Evolutionary conservation across 2,329 filamentous ascomycete genomes (phyloP).

Genomic region (Fusarium sp.): DNA sequence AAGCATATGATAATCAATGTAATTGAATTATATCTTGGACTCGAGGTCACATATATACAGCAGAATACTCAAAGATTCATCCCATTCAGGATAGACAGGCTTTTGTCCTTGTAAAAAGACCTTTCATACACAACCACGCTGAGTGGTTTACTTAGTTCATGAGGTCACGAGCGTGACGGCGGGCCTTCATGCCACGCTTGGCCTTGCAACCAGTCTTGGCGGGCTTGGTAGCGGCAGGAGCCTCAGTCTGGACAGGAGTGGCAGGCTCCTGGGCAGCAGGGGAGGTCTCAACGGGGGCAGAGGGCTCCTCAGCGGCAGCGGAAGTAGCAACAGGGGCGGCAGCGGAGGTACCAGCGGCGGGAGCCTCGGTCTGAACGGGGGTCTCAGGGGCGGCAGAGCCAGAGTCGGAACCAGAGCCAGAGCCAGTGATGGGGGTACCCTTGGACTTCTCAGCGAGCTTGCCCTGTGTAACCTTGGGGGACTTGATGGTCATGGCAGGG

Average conservation of each 20-base stretch:
- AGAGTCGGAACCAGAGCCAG: not conserved
- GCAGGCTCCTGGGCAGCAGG: not conserved
- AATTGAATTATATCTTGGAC: conserved; percentile 28
- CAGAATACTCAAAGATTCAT: conserved; percentile 39
- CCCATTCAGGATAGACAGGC: conserved; percentile 12
- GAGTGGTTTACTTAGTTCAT: conserved; percentile 28
- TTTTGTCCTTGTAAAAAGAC: conserved; percentile 25
- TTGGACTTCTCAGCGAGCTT: conserved; percentile 23
- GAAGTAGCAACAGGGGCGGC: conserved; percentile 20
- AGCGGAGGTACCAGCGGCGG: conserved; percentile 4
- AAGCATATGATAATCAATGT: not conserved
- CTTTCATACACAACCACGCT: conserved; percentile 31
- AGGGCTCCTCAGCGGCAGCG: not conserved
- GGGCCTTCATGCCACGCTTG: conserved; percentile 32
- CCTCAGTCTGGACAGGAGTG: conserved; percentile 17
- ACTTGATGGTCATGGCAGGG: conserved; percentile 38
- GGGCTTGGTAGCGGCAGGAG: conserved; percentile 22
- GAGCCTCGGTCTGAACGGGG: not conserved
- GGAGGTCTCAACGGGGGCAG: conserved; percentile 10
- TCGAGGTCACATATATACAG: conserved; percentile 43
- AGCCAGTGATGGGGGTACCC: conserved; percentile 20
- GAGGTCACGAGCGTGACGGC: conserved; percentile 39
- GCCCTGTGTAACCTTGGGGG: conserved; percentile 28
- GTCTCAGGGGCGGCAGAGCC: not conserved
- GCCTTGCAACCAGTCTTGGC: conserved; percentile 35